phyloP scores from a whole-genome alignment of 441 rosid genomes.

The Breynia disticha region DNA sequence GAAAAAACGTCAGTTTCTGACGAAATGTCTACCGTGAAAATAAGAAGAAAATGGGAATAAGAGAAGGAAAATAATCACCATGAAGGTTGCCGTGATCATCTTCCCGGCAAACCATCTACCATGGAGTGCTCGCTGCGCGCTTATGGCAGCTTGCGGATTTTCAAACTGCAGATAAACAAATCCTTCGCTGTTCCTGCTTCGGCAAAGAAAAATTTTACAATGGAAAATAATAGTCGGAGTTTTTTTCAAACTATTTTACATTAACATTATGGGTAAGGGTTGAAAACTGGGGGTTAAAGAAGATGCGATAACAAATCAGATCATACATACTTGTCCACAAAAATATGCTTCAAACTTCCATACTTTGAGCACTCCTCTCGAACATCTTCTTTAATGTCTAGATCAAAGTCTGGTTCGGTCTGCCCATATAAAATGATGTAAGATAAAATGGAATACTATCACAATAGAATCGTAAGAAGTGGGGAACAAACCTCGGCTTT shows the following conservation, averaged over 20 bases:
- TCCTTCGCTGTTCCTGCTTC: slow-evolving; percentile 69
- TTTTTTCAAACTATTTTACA: too few relatives aligned
- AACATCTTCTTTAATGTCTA: slow-evolving; percentile 91
- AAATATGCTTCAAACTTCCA: slow-evolving; percentile 64
- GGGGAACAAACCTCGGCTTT: slow-evolving; percentile 48
- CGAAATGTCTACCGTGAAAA: background rate
- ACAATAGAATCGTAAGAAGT: background rate
- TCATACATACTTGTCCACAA: slow-evolving; percentile 65
- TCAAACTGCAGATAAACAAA: slow-evolving; percentile 76
- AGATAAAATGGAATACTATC: background rate
- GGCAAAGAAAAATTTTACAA: background rate
- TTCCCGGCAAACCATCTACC: slow-evolving; percentile 99
- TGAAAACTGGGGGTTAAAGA: too few relatives aligned
- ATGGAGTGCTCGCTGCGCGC: slow-evolving; percentile 77
- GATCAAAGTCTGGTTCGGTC: slow-evolving; percentile 77
- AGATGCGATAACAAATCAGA: background rate
- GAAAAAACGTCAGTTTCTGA: background rate
- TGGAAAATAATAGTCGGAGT: background rate
- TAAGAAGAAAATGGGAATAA: background rate
- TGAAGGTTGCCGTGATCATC: slow-evolving; percentile 86
- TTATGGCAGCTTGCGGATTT: slow-evolving; percentile 47
- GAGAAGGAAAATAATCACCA: slow-evolving; percentile 32
- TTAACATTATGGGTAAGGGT: too few relatives aligned
- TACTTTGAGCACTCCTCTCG: slow-evolving; percentile 71
- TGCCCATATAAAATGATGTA: slow-evolving; percentile 22